phyloP scores from a whole-genome alignment of 2,329 filamentous ascomycete genomes.

The Sporothrix pallida region DNA sequence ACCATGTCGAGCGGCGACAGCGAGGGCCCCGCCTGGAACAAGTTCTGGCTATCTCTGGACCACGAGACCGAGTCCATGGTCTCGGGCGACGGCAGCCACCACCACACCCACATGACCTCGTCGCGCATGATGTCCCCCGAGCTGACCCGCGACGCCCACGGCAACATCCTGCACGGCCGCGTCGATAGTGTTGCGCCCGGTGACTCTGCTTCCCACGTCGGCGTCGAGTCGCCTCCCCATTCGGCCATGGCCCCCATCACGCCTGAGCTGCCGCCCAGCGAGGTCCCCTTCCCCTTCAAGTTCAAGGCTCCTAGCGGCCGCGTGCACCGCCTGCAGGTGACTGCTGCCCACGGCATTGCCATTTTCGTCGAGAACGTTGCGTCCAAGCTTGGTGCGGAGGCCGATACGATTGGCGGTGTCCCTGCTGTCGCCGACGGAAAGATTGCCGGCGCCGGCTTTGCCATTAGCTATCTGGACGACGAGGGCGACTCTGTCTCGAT shows the following conservation, averaged over 20 bases:
- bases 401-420: conserved; percentile 80
- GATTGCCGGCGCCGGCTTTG: conserved; percentile 80
- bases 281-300: conserved; percentile 93
- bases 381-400: conserved; percentile 81
- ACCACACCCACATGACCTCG: conserved; percentile 69
- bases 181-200: conserved; percentile 86
- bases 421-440: conserved; percentile 81
- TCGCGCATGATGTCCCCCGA: conserved; percentile 77
- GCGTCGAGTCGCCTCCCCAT: conserved; percentile 75
- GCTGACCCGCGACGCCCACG: conserved; percentile 68
- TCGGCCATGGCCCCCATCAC: conserved; percentile 59
- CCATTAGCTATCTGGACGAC: conserved; percentile 93
- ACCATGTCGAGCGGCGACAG: conserved; percentile 87
- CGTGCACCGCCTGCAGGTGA: conserved; percentile 88
- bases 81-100: conserved; percentile 84
- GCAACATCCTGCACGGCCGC: conserved; percentile 46
- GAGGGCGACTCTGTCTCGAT: conserved; percentile 97
- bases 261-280: conserved; percentile 65
- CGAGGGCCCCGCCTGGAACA: conserved; percentile 98
- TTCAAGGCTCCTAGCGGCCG: conserved; percentile 97
- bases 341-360: conserved; percentile 78
- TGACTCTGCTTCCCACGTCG: conserved; percentile 93
- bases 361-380: conserved; percentile 79
- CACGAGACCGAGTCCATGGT: conserved; percentile 95
- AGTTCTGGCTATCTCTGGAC: conserved; percentile 97